Conservation (phyloP, 2,329 filamentous ascomycete genomes). For the Passalora sequoiae region DNA sequence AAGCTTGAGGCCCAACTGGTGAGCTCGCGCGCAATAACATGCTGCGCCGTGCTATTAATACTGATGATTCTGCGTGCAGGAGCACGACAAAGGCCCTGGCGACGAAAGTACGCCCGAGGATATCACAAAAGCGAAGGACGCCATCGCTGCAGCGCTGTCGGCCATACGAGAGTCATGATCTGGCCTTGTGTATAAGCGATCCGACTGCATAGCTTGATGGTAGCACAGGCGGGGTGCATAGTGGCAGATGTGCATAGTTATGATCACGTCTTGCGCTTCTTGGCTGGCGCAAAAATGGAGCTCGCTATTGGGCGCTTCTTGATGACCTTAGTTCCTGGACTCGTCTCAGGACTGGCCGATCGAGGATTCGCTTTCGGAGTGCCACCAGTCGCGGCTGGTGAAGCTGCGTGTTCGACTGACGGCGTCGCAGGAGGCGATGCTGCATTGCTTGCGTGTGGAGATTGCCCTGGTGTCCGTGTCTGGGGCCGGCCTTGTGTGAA, state of each 20-base stretch:
- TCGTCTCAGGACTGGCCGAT: slow-evolving; percentile 9
- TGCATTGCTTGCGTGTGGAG: not conserved
- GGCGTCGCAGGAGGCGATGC: not conserved
- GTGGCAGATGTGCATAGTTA: no score
- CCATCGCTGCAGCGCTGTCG: slow-evolving; percentile 38
- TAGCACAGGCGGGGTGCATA: no score
- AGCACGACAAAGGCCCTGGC: slow-evolving; percentile 38
- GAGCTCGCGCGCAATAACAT: no score
- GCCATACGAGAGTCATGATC: slow-evolving; percentile 36
- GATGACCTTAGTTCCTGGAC: slow-evolving; percentile 13
- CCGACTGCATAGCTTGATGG: no score
- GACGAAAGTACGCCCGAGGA: slow-evolving; percentile 39
- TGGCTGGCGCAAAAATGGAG: slow-evolving; percentile 9
- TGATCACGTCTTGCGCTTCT: slow-evolving; percentile 13
- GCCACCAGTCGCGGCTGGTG: not conserved
- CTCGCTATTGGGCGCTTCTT: slow-evolving; percentile 21
- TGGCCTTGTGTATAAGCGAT: no score
- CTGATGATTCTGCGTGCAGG: no score
- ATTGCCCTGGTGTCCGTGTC: slow-evolving; percentile 8
- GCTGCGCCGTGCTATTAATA: no score
- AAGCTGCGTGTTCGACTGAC: not conserved
- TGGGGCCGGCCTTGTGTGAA: slow-evolving; percentile 14
- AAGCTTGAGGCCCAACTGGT: slow-evolving; percentile 75
- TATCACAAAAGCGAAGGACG: slow-evolving; percentile 43
- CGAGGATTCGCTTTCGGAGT: not conserved